Percentiles rank a stretch among this genome's conserved stretches.
Conservation (phyloP, 2,329 filamentous ascomycete genomes). For the Pseudogymnoascus sp. region DNA sequence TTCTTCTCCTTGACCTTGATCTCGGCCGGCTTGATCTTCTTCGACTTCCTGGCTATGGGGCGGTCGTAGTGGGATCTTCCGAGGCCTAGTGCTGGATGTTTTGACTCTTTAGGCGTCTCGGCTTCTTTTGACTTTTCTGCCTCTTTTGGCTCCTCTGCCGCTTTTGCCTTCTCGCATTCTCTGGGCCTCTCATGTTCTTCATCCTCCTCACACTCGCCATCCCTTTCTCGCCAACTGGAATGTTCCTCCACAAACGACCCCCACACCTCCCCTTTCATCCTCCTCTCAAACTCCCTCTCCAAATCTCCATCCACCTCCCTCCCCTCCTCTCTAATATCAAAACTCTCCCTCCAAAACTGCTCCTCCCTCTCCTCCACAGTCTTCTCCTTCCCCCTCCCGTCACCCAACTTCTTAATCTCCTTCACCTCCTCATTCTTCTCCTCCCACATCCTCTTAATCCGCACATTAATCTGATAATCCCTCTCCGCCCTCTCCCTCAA, state of each 20-base stretch:
- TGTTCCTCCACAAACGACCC: not conserved
- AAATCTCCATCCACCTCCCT: not conserved
- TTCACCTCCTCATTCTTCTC: not conserved
- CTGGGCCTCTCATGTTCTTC: not conserved
- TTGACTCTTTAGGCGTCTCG: not conserved
- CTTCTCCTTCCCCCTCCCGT: not conserved
- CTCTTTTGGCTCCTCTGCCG: too few relatives aligned
- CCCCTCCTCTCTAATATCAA: constrained; percentile 5
- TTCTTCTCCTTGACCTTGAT: not conserved
- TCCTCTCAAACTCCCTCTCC: constrained; percentile 1
- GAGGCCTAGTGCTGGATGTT: not conserved
- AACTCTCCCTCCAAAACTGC: not conserved
- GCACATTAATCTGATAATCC: constrained; percentile 3
- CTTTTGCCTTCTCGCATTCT: not conserved
- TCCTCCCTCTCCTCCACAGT: not conserved
- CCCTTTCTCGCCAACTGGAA: not conserved
- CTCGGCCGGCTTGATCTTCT: not conserved
- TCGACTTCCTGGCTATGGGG: not conserved
- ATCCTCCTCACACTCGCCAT: too few relatives aligned
- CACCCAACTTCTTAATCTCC: not conserved
- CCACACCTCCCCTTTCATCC: not conserved
- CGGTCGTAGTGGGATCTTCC: constrained; percentile 1
- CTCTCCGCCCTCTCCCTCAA: constrained; percentile 42
- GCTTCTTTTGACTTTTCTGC: not conserved
- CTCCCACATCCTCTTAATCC: not conserved